Conservation (phyloP, 2,329 filamentous ascomycete genomes). For the Penicillium sp. region DNA sequence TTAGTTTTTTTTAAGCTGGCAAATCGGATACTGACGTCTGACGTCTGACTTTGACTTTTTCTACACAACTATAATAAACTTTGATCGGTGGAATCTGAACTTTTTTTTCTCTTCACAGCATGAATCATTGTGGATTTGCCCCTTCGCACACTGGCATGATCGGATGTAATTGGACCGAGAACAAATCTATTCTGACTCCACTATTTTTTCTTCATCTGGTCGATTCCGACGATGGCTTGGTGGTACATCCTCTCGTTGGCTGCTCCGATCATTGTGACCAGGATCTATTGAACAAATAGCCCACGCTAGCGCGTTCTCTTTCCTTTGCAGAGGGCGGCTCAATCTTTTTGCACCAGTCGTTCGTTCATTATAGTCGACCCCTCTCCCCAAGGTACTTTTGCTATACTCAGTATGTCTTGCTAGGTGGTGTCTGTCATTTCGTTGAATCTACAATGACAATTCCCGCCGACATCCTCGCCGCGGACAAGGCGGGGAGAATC, state of each 20-base stretch:
- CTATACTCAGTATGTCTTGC: background rate
- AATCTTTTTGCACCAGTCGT: background rate
- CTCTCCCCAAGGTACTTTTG: background rate
- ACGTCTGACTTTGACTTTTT: background rate
- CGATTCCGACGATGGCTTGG: background rate
- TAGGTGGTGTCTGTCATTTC: background rate
- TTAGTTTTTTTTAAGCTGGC: background rate
- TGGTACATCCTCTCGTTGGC: slow-evolving; percentile 8
- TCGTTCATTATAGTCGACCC: slow-evolving; percentile 4
- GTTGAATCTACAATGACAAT: slow-evolving; percentile 21
- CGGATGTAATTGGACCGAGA: background rate
- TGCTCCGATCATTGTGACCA: background rate
- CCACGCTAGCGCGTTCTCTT: slow-evolving; percentile 14
- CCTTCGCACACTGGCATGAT: background rate
- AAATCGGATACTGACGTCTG: background rate
- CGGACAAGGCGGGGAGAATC: slow-evolving; percentile 28
- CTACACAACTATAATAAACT: background rate
- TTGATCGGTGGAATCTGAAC: background rate
- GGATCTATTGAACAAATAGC: slow-evolving; percentile 2
- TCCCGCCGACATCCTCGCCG: slow-evolving; percentile 29
- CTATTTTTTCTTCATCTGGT: background rate
- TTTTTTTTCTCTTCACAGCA: background rate
- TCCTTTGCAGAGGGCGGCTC: background rate
- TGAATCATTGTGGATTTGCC: background rate
- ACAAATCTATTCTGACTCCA: slow-evolving; percentile 6